Evolutionary conservation across 305 asterid genomes (phyloP).

Genomic region (Fraxinus nigra): DNA sequence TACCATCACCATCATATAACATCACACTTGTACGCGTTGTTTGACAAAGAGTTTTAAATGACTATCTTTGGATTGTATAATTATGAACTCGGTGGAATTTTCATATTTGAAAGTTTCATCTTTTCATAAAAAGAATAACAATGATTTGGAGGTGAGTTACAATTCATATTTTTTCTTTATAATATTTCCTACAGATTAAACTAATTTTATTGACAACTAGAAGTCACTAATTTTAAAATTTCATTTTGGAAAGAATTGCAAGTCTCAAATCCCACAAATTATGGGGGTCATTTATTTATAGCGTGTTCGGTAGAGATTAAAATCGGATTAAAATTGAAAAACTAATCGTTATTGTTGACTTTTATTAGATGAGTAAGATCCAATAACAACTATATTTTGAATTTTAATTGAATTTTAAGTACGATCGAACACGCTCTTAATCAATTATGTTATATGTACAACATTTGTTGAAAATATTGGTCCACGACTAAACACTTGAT

Average conservation of each 20-base stretch:
- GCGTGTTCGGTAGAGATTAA: no score
- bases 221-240: no score
- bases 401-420: no score
- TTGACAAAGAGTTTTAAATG: background rate
- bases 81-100: background rate
- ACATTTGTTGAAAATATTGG: background rate
- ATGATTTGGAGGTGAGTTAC: background rate
- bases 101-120: background rate
- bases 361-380: no score
- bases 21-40: background rate
- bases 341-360: no score
- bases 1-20: background rate
- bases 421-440: no score
- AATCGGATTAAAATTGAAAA: no score
- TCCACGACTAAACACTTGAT: background rate
- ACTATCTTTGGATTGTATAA: background rate
- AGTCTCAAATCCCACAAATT: no score
- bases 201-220: background rate
- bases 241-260: no score
- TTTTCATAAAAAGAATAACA: no score
- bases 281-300: no score
- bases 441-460: background rate
- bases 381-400: no score
- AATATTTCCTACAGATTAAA: background rate
- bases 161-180: background rate